Evolutionary conservation across 2,329 filamentous ascomycete species (phyloP), one percentile per base, ranked within the genome.

Genomic region (Cladophialophora bantiana): DNA sequence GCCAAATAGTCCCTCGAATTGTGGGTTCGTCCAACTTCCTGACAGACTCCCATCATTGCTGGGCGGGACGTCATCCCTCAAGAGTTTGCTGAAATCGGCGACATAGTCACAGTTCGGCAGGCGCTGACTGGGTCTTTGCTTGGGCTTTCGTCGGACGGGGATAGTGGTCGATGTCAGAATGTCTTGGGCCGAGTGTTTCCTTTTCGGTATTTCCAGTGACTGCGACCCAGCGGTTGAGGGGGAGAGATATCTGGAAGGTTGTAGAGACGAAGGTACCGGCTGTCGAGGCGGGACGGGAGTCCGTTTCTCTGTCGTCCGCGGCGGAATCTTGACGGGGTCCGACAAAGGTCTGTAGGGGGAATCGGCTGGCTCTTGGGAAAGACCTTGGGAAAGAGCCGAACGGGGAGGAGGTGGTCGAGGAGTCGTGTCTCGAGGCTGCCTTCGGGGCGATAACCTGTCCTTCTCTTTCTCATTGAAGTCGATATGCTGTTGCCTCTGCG

Each of bases 81-180:
- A 74, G 73, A 88, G 81, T 67, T 85, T 84, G 73, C 86, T 87
- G 59, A 87, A 87, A 60, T 81, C 78, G 60, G 80, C 78, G 34
- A 78, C 78, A 76, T 79, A 72, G 75, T 82, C 75, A 69, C 78
- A 74, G 74, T 80, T 73, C 48, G 78, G 75, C 61, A 80, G 64
- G 73, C 77, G 76, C 68, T 79, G 75, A 70, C 80, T 73, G 64
- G 77, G 77, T 68, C 77, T 76, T 9, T 78, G 77, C 68, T 77
- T 76, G 3, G 77, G 78, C 54, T 77, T 77, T 52, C 77, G 77
- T 66, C 83, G 84, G 20, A 82, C 81, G 2, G 86, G 86, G 57
- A 89, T 89, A 2, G 84, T 78, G 1, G 87, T 89, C 54, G 86
- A 82, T 63, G 86, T 84, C 38, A 89, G 77, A 63, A 89, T 55